Conservation (phyloP, 2,329 filamentous ascomycete genomes). For the Daldinia sp. region DNA sequence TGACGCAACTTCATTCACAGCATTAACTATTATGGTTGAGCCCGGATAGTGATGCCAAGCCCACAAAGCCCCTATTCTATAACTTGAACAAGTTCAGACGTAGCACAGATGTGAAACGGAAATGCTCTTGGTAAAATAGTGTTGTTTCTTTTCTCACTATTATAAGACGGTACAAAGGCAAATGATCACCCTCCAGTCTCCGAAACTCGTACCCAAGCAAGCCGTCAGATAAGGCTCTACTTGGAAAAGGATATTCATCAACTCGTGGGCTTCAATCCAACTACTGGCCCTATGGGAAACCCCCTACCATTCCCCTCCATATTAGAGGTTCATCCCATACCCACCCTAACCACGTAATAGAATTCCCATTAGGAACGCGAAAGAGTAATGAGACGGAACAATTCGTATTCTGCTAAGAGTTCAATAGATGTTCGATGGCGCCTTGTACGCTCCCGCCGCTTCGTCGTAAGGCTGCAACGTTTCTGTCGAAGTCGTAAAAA, state of each 20-base stretch:
- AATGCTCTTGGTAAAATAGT: not conserved
- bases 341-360: constrained; percentile 3
- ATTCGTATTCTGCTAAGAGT: constrained; percentile 35
- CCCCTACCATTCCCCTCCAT: not conserved
- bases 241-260: constrained; percentile 24
- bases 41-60: not conserved
- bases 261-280: constrained; percentile 19
- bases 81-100: not conserved
- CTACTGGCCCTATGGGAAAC: constrained; percentile 1
- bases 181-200: not conserved
- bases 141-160: constrained; percentile 13
- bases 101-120: not conserved
- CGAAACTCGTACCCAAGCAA: constrained; percentile 7
- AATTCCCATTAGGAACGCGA: not conserved
- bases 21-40: not conserved
- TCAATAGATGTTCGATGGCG: constrained; percentile 78
- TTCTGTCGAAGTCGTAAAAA: constrained; percentile 95
- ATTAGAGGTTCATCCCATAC: not conserved
- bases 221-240: not conserved
- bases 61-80: not conserved
- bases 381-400: not conserved
- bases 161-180: constrained; percentile 13
- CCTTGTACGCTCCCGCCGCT: constrained; percentile 95
- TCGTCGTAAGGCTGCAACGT: constrained; percentile 85
- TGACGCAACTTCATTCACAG: not conserved